Percentiles rank a stretch among this genome's conserved stretches.
phyloP scores from a whole-genome alignment of 371 early-diverging fungal genomes.

The Mortierella sp. region DNA sequence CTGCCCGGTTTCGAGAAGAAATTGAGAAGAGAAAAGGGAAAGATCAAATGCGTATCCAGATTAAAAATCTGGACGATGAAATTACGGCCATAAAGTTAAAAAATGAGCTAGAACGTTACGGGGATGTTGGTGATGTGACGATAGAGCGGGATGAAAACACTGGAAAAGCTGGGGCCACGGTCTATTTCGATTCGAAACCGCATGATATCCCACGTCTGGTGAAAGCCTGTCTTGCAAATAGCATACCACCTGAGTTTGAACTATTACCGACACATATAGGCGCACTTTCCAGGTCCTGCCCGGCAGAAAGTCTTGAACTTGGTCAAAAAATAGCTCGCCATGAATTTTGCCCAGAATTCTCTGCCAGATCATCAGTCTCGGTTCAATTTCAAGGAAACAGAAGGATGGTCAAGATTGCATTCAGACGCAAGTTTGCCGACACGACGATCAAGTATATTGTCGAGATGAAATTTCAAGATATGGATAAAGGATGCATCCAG shows the following conservation, averaged over 20 bases:
- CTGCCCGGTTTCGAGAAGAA: neutral
- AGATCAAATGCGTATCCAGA: constrained; percentile 13
- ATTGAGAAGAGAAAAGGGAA: neutral
- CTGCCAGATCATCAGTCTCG: constrained; percentile 3
- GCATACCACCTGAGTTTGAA: neutral
- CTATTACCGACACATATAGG: neutral
- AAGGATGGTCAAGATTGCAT: constrained; percentile 28
- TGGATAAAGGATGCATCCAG: constrained; percentile 40
- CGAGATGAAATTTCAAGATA: constrained; percentile 47
- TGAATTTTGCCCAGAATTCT: constrained; percentile 28
- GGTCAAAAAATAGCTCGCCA: constrained; percentile 21
- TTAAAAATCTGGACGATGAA: constrained; percentile 7
- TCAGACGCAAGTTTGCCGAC: constrained; percentile 26
- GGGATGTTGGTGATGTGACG: constrained; percentile 20
- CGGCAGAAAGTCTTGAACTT: constrained; percentile 26
- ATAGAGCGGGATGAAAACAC: constrained; percentile 13
- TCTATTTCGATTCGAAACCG: constrained; percentile 17
- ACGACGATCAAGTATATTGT: constrained; percentile 35
- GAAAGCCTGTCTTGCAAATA: neutral
- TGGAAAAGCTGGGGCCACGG: neutral
- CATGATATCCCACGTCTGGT: constrained; percentile 17
- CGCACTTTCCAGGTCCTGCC: neutral
- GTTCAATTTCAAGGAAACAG: constrained; percentile 21
- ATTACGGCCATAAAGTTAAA: constrained; percentile 14
- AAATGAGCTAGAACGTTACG: constrained; percentile 16